phyloP scores from a whole-genome alignment of 345 rosid genomes.

The Pistacia vera region DNA sequence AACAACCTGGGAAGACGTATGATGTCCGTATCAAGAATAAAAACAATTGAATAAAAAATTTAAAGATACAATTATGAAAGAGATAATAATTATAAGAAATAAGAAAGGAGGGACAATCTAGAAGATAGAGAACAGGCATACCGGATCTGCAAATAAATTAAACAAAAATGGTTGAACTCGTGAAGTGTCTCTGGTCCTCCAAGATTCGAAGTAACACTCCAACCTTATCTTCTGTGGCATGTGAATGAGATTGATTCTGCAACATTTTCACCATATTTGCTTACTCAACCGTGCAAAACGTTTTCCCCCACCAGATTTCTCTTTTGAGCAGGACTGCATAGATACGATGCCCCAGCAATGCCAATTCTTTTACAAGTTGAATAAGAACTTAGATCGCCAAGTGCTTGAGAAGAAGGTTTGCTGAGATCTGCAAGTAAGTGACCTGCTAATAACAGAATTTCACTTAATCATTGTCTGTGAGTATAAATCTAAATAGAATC shows the following conservation, averaged over 20 bases:
- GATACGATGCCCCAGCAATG: slow-evolving; percentile 17
- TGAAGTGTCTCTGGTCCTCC: slow-evolving; percentile 88
- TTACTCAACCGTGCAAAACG: slow-evolving; percentile 39
- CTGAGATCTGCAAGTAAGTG: slow-evolving; percentile 14
- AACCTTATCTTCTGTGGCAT: slow-evolving; percentile 56
- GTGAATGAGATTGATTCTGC: slow-evolving; percentile 33
- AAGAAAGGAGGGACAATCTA: not conserved
- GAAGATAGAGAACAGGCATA: slow-evolving; percentile 27
- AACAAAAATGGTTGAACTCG: slow-evolving; percentile 89
- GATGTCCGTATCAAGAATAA: slow-evolving; percentile 54
- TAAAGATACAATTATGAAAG: not conserved
- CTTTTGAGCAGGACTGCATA: slow-evolving; percentile 23
- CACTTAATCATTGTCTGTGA: too few relatives aligned
- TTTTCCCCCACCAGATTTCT: slow-evolving; percentile 40
- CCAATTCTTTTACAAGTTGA: slow-evolving; percentile 14
- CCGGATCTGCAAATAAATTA: slow-evolving; percentile 95
- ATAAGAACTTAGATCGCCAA: slow-evolving; percentile 15
- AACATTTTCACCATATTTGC: slow-evolving; percentile 30
- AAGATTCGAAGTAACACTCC: slow-evolving; percentile 84
- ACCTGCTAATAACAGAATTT: slow-evolving; percentile 18
- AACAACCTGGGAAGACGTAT: slow-evolving; percentile 84
- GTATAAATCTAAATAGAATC: too few relatives aligned
- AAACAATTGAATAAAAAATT: not conserved
- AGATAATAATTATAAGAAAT: not conserved
- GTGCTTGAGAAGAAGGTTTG: slow-evolving; percentile 20